Conservation (phyloP, 140 eudicot genomes). For the Cichorium intybus region DNA sequence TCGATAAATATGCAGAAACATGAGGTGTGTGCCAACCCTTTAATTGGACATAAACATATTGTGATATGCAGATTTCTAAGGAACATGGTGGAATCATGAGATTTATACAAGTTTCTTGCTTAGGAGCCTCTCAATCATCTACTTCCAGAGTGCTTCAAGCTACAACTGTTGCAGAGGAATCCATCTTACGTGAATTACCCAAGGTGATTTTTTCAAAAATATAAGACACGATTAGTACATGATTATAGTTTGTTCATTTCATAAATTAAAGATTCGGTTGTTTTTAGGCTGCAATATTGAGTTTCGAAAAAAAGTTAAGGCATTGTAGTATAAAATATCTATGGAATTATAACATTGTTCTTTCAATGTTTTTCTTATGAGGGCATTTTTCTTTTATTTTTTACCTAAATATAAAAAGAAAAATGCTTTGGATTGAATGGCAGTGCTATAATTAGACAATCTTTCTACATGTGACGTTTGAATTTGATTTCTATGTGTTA, state of each 20-base stretch:
- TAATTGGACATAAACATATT: background rate
- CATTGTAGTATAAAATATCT: no score
- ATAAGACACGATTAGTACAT: no score
- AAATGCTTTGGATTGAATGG: no score
- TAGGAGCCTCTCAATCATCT: constrained; percentile 89
- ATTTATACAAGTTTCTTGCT: constrained; percentile 82
- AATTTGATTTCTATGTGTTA: no score
- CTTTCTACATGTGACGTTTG: no score
- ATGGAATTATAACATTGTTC: no score
- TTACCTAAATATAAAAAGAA: no score
- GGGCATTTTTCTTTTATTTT: no score
- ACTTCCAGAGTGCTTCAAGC: constrained; percentile 83
- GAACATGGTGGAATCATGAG: constrained; percentile 99
- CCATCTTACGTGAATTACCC: constrained; percentile 63
- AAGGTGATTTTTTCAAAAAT: constrained; percentile 47
- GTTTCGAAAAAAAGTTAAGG: background rate
- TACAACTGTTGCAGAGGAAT: constrained; percentile 95
- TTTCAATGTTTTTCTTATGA: no score
- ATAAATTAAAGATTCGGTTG: constrained; percentile 1
- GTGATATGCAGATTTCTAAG: constrained; percentile 63
- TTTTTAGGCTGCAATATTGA: constrained; percentile 85
- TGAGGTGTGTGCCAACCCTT: constrained; percentile 51
- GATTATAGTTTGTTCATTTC: no score
- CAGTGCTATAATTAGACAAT: no score
- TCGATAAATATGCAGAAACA: constrained; percentile 64